Evolutionary conservation across 768 basidiomycete species (phyloP).

Genomic region (Suillus weaverae): DNA sequence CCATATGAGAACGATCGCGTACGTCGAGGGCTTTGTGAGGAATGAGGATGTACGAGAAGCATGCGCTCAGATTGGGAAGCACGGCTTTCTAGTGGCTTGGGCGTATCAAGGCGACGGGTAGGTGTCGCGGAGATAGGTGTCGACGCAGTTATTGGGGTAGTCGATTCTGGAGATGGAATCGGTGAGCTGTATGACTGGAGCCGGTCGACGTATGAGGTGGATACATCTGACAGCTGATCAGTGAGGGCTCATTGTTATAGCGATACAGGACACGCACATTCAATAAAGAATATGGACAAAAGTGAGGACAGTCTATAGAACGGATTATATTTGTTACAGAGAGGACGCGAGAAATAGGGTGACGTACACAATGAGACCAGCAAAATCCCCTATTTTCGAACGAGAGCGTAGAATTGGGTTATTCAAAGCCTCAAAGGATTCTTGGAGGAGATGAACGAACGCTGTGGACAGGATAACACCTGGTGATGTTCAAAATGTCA

Average conservation of each 20-base stretch:
- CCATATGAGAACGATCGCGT: constrained; percentile 20
- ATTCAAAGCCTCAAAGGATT: constrained; percentile 64
- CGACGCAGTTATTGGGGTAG: constrained; percentile 27
- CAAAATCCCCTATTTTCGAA: constrained; percentile 56
- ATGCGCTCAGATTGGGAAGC: constrained; percentile 16
- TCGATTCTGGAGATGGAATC: constrained; percentile 39
- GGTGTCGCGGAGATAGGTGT: neutral
- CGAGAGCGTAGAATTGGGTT: constrained; percentile 43
- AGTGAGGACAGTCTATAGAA: constrained; percentile 57
- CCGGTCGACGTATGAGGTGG: constrained; percentile 72
- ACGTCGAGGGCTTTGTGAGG: neutral
- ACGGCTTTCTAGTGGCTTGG: neutral
- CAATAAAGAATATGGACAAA: constrained; percentile 71
- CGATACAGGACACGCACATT: constrained; percentile 55
- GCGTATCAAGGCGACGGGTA: constrained; percentile 6
- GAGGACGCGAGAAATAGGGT: neutral
- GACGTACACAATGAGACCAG: constrained; percentile 74
- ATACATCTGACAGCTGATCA: constrained; percentile 49
- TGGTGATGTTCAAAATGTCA: constrained; percentile 15
- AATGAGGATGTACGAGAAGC: constrained; percentile 18
- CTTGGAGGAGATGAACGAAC: constrained; percentile 78
- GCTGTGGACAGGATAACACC: constrained; percentile 83
- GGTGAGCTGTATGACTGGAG: constrained; percentile 64
- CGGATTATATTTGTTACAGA: constrained; percentile 4
- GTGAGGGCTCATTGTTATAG: neutral